Percentiles rank a stretch among this genome's conserved stretches.
These are phyloP conservation scores for Ganoderma lingzhi DNA, from an alignment of 1,284 basidiomycete species.

Conservation along the genomic window DNA sequence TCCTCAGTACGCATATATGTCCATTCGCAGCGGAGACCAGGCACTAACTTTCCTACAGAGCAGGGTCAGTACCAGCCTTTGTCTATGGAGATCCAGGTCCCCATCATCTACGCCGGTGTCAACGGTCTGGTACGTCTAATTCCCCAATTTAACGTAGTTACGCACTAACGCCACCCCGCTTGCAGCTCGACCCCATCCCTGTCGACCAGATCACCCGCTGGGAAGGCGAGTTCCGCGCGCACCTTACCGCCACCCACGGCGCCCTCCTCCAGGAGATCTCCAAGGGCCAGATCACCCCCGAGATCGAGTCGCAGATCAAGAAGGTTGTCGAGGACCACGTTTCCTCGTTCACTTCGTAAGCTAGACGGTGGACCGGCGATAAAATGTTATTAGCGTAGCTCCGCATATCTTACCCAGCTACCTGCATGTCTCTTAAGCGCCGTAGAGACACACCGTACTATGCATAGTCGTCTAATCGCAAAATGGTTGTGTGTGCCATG, in stretches of 20 bases:
- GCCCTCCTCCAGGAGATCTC: conserved; percentile 85
- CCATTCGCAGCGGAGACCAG: background rate
- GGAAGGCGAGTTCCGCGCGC: conserved; percentile 91
- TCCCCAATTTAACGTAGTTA: background rate
- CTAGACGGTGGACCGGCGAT: conserved; percentile 31
- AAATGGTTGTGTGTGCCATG: conserved; percentile 10
- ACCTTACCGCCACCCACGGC: conserved; percentile 75
- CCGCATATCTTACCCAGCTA: conserved; percentile 29
- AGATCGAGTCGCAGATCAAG: conserved; percentile 94
- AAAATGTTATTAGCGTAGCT: conserved; percentile 36
- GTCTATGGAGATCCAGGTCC: conserved; percentile 95
- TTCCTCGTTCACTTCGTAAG: conserved; percentile 79
- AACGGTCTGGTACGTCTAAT: conserved; percentile 86
- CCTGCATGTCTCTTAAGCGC: conserved; percentile 23
- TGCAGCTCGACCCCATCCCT: conserved; percentile 87
- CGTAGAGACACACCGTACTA: conserved; percentile 32
- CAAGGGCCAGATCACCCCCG: conserved; percentile 85
- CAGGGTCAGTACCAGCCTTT: conserved; percentile 97
- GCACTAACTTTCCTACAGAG: conserved; percentile 54
- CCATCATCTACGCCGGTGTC: conserved; percentile 99
- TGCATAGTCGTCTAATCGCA: conserved; percentile 29
- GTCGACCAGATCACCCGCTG: conserved; percentile 95
- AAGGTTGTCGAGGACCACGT: conserved; percentile 90
- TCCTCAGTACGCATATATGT: conserved; percentile 74
- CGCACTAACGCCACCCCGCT: conserved; percentile 18